These are phyloP conservation scores for Scalesia atractyloides DNA, from an alignment of 129 eudicot genomes.

Conservation along the genomic window DNA sequence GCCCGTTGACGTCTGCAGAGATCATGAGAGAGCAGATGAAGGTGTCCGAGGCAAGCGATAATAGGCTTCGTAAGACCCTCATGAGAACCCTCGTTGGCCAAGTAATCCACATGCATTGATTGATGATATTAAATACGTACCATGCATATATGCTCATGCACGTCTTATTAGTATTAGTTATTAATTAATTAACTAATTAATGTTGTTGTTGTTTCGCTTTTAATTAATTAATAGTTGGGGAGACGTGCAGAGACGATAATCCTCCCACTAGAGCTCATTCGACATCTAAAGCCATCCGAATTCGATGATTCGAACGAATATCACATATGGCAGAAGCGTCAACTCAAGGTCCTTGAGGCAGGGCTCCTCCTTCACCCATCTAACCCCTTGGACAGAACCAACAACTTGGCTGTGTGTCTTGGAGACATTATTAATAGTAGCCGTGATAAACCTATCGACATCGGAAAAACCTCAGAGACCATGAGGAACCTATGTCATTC, in stretches of 20 bases:
- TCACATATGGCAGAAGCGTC: conserved; percentile 85
- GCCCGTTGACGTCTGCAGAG: conserved; percentile 89
- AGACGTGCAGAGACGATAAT: conserved; percentile 91
- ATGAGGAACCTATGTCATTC: conserved; percentile 57
- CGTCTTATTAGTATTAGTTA: too few species aligned
- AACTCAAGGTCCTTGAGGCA: conserved; percentile 66
- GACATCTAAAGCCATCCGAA: conserved; percentile 87
- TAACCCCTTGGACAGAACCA: conserved; percentile 49
- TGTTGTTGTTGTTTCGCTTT: too few species aligned
- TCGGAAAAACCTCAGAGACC: conserved; percentile 62
- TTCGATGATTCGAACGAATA: conserved; percentile 66
- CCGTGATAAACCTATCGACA: conserved; percentile 54
- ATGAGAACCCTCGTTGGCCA: conserved; percentile 94
- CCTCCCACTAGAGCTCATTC: conserved; percentile 83
- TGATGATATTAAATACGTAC: too few species aligned
- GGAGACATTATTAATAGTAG: conserved; percentile 45
- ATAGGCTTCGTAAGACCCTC: conserved; percentile 74
- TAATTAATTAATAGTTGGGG: conserved; percentile 49
- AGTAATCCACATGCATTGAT: conserved; percentile 31
- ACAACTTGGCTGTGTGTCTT: conserved; percentile 43
- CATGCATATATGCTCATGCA: neutral
- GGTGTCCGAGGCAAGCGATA: conserved; percentile 78
- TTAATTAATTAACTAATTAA: neutral
- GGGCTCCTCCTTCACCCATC: conserved; percentile 81
- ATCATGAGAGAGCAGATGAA: conserved; percentile 91